phyloP scores from a whole-genome alignment of 306 rosid species.

The Alnus rubra region DNA sequence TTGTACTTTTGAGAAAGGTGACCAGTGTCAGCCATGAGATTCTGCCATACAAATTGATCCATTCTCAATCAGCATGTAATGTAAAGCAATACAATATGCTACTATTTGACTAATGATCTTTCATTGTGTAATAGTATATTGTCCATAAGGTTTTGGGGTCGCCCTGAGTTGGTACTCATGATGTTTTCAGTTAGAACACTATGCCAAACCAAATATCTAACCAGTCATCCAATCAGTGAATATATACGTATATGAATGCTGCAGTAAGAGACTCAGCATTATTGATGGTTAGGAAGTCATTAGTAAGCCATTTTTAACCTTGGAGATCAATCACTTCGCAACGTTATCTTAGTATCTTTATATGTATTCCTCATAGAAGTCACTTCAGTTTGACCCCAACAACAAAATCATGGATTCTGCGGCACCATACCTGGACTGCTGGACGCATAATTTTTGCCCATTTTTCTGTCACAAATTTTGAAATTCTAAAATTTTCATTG shows the following conservation, averaged over 20 bases:
- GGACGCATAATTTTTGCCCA: background rate
- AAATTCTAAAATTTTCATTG: background rate
- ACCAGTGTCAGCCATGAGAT: constrained; percentile 34
- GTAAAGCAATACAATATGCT: background rate
- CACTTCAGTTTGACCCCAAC: background rate
- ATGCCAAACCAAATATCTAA: background rate
- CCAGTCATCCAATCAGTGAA: background rate
- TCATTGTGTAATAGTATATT: background rate
- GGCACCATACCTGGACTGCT: background rate
- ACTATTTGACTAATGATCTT: background rate
- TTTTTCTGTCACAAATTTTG: constrained; percentile 4
- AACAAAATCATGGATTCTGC: background rate
- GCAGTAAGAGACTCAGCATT: background rate
- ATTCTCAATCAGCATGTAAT: constrained; percentile 13
- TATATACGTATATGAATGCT: background rate
- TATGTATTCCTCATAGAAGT: background rate
- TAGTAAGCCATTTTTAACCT: background rate
- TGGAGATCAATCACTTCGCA: background rate
- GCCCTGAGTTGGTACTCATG: background rate
- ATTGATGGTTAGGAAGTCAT: background rate
- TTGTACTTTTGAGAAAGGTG: constrained; percentile 13
- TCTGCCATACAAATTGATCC: constrained; percentile 38
- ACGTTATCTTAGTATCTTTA: background rate
- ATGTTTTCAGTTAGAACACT: background rate
- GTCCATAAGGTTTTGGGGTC: background rate